Percentiles rank a stretch among this genome's conserved stretches.
Conservation (phyloP, 176 grass and related monocot species). For the Pharus latifolius region DNA sequence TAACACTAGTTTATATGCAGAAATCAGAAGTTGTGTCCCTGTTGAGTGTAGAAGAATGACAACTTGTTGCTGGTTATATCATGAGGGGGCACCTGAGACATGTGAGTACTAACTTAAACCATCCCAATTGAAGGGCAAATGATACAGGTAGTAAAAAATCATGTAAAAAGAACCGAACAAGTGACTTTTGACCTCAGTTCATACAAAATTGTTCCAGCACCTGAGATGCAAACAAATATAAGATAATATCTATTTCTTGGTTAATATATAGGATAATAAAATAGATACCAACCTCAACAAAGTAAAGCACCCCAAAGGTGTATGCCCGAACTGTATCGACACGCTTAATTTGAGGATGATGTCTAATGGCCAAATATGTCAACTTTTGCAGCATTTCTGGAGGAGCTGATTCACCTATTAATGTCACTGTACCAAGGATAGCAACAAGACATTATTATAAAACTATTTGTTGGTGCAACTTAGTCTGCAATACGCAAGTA, state of each 20-base stretch:
- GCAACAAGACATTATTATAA: neutral
- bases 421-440: conserved; percentile 42
- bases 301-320: conserved; percentile 89
- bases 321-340: conserved; percentile 86
- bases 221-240: neutral
- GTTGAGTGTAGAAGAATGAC: neutral
- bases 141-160: neutral
- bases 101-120: neutral
- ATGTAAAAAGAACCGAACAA: neutral
- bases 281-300: conserved; percentile 59
- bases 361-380: conserved; percentile 70
- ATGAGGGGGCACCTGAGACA: neutral
- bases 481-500: neutral
- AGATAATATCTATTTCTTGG: neutral
- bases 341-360: conserved; percentile 66
- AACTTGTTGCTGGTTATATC: neutral
- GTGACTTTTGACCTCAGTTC: neutral
- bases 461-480: neutral
- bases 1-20: neutral
- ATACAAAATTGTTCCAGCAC: neutral
- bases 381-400: conserved; percentile 93
- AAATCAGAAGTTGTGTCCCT: neutral
- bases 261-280: neutral
- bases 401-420: conserved; percentile 73
- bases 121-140: neutral